Evolutionary conservation across 208 protist species (phyloP).

Genomic region (Leishmania major): DNA sequence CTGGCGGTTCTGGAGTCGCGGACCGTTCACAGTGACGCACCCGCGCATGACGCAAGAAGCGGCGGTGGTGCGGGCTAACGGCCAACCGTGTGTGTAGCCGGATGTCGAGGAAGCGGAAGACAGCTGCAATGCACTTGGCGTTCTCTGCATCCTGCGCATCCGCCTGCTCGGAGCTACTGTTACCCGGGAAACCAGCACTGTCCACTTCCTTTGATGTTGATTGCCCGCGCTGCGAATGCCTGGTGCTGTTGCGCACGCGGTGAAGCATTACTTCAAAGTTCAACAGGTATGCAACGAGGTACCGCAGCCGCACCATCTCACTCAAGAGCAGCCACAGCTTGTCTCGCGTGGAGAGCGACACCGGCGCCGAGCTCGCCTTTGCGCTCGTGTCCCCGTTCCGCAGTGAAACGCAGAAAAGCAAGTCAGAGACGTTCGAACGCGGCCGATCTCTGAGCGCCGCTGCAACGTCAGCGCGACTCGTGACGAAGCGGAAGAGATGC

Average conservation of each 20-base stretch:
- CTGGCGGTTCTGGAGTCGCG: neutral
- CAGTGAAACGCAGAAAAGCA: neutral
- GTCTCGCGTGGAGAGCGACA: conserved; percentile 5
- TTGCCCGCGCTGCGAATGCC: neutral
- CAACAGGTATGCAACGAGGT: conserved; percentile 32
- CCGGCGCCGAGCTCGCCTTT: neutral
- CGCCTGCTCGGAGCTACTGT: neutral
- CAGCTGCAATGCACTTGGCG: conserved; percentile 2
- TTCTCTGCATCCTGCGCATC: neutral
- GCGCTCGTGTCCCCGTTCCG: neutral
- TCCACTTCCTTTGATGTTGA: neutral
- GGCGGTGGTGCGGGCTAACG: neutral
- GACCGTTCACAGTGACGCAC: neutral
- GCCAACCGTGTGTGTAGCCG: conserved; percentile 1
- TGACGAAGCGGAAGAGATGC: conserved; percentile 10
- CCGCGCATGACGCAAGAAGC: conserved; percentile 12
- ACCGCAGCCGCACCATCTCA: conserved; percentile 34
- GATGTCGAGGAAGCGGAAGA: conserved; percentile 12
- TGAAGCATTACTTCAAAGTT: conserved; percentile 23
- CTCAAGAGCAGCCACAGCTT: conserved; percentile 30
- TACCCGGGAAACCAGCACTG: neutral
- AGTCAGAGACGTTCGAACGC: neutral
- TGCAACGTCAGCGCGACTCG: neutral
- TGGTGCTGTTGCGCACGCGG: neutral
- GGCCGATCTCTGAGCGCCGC: neutral